Evolutionary conservation across 164 flowering plant species (phyloP).

Genomic region (Euptelea pleiosperma): DNA sequence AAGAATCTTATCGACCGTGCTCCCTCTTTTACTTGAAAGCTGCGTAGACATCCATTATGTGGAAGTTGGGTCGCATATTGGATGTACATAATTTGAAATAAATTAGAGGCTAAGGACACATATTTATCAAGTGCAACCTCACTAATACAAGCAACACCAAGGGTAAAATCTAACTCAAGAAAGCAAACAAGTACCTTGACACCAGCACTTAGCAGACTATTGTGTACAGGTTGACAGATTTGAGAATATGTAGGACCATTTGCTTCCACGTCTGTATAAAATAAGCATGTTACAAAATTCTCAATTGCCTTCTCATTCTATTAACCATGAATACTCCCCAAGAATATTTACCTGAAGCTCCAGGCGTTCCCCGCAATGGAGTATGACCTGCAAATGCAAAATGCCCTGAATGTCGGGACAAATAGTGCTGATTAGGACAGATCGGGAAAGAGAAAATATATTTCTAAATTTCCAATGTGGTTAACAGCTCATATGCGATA

Average conservation of each 20-base stretch:
- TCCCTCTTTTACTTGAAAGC: slow-evolving; percentile 38
- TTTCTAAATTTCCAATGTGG: too few species aligned
- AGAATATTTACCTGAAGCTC: slow-evolving; percentile 18
- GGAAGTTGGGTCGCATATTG: too few species aligned
- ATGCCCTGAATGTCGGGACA: slow-evolving; percentile 26
- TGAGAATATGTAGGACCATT: slow-evolving; percentile 40
- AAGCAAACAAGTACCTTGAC: slow-evolving; percentile 28
- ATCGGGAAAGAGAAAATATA: too few species aligned
- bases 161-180: neutral
- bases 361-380: slow-evolving; percentile 25
- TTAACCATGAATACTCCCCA: neutral
- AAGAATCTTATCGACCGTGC: slow-evolving; percentile 38
- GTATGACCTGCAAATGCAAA: slow-evolving; percentile 26
- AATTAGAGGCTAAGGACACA: neutral
- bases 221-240: slow-evolving; percentile 55
- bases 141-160: neutral
- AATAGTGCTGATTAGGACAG: too few species aligned
- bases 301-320: neutral
- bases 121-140: neutral
- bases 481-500: neutral
- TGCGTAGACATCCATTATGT: too few species aligned
- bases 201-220: slow-evolving; percentile 40
- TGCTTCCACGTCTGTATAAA: slow-evolving; percentile 43
- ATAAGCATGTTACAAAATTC: neutral
- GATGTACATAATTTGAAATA: too few species aligned